Percentiles rank a stretch among this genome's conserved stretches.
phyloP scores from a whole-genome alignment of 2,329 filamentous ascomycete species.

The Aquanectria penicillioides region DNA sequence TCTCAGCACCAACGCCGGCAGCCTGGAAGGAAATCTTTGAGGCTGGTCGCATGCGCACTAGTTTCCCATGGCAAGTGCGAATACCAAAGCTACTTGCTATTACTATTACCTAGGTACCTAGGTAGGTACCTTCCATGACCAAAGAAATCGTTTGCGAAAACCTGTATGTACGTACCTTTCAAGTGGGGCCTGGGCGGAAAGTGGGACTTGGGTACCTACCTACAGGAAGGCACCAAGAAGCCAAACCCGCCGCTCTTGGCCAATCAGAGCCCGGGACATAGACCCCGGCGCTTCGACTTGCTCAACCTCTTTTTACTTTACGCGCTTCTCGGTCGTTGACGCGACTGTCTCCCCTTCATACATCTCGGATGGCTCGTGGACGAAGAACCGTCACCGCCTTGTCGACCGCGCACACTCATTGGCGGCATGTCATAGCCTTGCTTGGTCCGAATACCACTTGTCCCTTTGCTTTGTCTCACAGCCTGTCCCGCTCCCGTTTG shows the following conservation, averaged over 20 bases:
- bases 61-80: too few species aligned
- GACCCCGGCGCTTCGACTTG: not conserved
- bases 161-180: constrained; percentile 27
- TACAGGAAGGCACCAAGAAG: not conserved
- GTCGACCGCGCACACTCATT: not conserved
- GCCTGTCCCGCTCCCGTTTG: too few species aligned
- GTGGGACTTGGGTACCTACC: not conserved
- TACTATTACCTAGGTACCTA: too few species aligned
- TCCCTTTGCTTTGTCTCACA: not conserved
- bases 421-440: not conserved
- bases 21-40: constrained; percentile 20
- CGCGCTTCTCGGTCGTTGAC: constrained; percentile 21
- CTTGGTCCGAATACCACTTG: not conserved
- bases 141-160: constrained; percentile 17
- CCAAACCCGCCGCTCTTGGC: not conserved
- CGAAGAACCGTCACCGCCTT: constrained; percentile 5
- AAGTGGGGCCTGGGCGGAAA: constrained; percentile 2
- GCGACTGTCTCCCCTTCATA: constrained; percentile 15
- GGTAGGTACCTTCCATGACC: too few species aligned
- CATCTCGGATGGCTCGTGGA: constrained; percentile 6
- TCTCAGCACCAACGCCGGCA: too few species aligned
- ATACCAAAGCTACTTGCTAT: too few species aligned
- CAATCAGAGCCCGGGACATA: constrained; percentile 7
- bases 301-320: constrained; percentile 26
- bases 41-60: constrained; percentile 15